Evolutionary conservation across 768 basidiomycete genomes (phyloP).

Genomic region (Podaxis sp.): DNA sequence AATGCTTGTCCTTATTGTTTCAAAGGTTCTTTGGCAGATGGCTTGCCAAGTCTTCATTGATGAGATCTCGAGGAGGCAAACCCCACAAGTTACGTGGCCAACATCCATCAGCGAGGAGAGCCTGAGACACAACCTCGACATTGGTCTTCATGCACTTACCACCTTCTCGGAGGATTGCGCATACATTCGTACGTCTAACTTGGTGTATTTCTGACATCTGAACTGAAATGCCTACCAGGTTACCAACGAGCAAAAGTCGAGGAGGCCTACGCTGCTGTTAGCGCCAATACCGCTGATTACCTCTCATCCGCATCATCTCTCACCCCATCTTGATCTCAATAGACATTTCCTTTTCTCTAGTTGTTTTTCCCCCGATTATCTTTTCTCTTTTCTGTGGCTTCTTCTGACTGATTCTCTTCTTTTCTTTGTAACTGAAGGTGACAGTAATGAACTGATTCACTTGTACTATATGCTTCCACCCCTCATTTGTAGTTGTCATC

Average conservation of each 20-base stretch:
- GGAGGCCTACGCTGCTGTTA: slow-evolving; percentile 39
- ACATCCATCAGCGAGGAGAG: slow-evolving; percentile 33
- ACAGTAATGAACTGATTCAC: slow-evolving; percentile 1
- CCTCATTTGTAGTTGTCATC: slow-evolving; percentile 7
- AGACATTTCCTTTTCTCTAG: slow-evolving; percentile 8
- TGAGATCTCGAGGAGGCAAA: slow-evolving; percentile 38
- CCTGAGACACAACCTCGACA: slow-evolving; percentile 33
- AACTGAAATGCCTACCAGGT: slow-evolving; percentile 21
- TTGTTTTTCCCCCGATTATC: slow-evolving; percentile 4
- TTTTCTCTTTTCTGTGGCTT: background rate
- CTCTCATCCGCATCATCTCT: slow-evolving; percentile 6
- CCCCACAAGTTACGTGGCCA: slow-evolving; percentile 27
- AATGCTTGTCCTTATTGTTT: slow-evolving; percentile 8
- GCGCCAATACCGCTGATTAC: slow-evolving; percentile 14
- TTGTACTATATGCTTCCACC: slow-evolving; percentile 9
- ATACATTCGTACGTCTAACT: slow-evolving; percentile 38
- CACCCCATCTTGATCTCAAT: slow-evolving; percentile 7
- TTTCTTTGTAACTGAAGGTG: background rate
- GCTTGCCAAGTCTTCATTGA: slow-evolving; percentile 44
- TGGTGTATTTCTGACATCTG: slow-evolving; percentile 1
- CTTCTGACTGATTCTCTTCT: background rate
- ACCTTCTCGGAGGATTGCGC: slow-evolving; percentile 40
- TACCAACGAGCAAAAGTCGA: slow-evolving; percentile 43
- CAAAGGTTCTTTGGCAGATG: slow-evolving; percentile 41
- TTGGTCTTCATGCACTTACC: slow-evolving; percentile 36